These are phyloP conservation scores for Dicorynia guianensis DNA, from an alignment of 306 rosid genomes.

Conservation along the genomic window DNA sequence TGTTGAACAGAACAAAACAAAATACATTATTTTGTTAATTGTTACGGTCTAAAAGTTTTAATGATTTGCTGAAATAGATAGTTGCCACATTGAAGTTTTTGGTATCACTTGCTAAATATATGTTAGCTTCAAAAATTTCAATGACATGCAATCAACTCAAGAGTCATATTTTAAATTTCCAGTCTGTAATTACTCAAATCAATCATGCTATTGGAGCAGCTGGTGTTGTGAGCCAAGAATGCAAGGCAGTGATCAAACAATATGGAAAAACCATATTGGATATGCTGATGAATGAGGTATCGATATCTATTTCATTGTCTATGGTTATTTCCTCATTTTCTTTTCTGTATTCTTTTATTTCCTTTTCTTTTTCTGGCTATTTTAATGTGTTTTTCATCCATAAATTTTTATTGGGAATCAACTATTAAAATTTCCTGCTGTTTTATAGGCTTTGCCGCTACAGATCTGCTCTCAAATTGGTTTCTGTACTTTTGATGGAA, in stretches of 20 bases:
- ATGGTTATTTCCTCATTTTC: not conserved
- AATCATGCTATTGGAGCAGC: slow-evolving; percentile 55
- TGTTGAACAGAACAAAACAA: slow-evolving; percentile 18
- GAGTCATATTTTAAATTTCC: not conserved
- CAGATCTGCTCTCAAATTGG: slow-evolving; percentile 55
- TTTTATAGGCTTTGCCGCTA: slow-evolving; percentile 44
- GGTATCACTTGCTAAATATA: not conserved
- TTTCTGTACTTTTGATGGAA: slow-evolving; percentile 47
- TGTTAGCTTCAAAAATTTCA: not conserved
- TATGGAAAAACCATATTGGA: slow-evolving; percentile 51
- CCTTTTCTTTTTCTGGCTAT: not conserved
- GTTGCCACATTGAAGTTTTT: not conserved
- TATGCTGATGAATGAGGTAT: slow-evolving; percentile 39
- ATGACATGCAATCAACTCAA: slow-evolving; percentile 1
- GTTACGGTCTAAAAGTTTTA: not conserved
- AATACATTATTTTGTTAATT: not conserved
- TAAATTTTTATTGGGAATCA: not conserved
- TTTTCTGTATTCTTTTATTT: not conserved
- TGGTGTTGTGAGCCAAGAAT: slow-evolving; percentile 49
- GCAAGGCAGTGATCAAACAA: slow-evolving; percentile 45
- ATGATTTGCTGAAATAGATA: slow-evolving; percentile 8
- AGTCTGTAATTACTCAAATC: slow-evolving; percentile 47
- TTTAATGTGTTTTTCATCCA: not conserved
- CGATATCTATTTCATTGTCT: not conserved
- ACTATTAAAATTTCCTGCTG: not conserved